These are phyloP conservation scores for Apiospora phragmitis DNA, from an alignment of 2,329 filamentous ascomycete genomes.

Conservation along the genomic window DNA sequence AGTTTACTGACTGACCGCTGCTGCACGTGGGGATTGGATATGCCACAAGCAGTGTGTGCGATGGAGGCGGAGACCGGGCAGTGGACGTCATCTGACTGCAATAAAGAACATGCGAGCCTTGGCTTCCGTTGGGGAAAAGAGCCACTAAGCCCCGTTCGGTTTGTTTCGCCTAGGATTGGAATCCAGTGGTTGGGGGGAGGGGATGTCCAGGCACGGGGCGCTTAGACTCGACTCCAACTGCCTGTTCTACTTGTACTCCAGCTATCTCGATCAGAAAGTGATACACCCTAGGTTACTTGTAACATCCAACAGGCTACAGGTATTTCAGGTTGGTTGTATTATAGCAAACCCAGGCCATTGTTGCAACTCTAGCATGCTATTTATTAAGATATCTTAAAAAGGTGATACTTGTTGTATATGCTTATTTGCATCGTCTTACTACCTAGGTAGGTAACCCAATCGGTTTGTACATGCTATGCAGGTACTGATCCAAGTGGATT, in stretches of 20 bases:
- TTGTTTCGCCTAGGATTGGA: neutral
- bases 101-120: neutral
- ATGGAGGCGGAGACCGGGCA: neutral
- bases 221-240: neutral
- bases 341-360: neutral
- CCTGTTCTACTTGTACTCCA: neutral
- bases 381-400: neutral
- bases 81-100: neutral
- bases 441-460: neutral
- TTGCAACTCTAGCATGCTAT: neutral
- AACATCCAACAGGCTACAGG: neutral
- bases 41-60: neutral
- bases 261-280: neutral
- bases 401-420: neutral
- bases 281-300: neutral
- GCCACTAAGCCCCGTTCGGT: neutral
- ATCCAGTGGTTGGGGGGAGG: neutral
- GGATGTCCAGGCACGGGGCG: neutral
- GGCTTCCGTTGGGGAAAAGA: conserved; percentile 1
- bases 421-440: neutral
- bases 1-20: neutral
- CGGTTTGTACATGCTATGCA: neutral
- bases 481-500: neutral
- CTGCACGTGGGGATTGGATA: neutral
- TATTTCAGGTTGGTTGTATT: neutral